Percentiles rank a stretch among this genome's conserved stretches.
These are phyloP conservation scores for Colletotrichum sp. DNA, from an alignment of 2,329 filamentous ascomycete genomes.

Conservation along the genomic window DNA sequence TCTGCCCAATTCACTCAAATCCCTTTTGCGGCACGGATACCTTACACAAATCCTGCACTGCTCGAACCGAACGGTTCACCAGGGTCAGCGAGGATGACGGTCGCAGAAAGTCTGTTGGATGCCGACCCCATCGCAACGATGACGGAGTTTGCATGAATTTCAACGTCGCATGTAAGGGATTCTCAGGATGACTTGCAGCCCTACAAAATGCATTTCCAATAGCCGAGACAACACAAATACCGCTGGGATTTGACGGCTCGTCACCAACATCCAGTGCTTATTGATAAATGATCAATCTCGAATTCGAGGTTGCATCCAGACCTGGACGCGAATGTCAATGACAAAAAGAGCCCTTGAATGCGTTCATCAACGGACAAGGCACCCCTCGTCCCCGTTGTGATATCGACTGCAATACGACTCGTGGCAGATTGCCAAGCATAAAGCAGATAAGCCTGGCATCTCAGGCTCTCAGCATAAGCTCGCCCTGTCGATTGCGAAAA, in stretches of 20 bases:
- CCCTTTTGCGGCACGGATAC: neutral
- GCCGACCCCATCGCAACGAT: neutral
- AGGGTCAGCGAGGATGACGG: neutral
- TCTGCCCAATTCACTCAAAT: neutral
- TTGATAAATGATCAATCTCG: neutral
- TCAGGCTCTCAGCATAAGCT: neutral
- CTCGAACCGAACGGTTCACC: neutral
- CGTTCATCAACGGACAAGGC: neutral
- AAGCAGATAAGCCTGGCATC: neutral
- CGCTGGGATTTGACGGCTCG: neutral
- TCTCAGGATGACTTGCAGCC: neutral
- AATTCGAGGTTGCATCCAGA: slow-evolving; percentile 8
- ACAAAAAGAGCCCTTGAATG: neutral
- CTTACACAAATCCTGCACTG: neutral
- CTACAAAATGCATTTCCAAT: neutral
- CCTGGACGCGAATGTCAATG: neutral
- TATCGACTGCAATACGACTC: slow-evolving; percentile 13
- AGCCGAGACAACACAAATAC: slow-evolving; percentile 1
- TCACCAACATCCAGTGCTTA: neutral
- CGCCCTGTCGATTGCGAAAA: neutral
- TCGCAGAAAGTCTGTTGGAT: neutral
- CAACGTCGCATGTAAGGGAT: neutral
- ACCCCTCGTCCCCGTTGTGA: neutral
- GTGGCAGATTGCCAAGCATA: slow-evolving; percentile 13
- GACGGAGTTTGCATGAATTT: slow-evolving; percentile 2